Evolutionary conservation across 129 eudicot genomes (phyloP).

Genomic region (Chrysanthemum makinoi): DNA sequence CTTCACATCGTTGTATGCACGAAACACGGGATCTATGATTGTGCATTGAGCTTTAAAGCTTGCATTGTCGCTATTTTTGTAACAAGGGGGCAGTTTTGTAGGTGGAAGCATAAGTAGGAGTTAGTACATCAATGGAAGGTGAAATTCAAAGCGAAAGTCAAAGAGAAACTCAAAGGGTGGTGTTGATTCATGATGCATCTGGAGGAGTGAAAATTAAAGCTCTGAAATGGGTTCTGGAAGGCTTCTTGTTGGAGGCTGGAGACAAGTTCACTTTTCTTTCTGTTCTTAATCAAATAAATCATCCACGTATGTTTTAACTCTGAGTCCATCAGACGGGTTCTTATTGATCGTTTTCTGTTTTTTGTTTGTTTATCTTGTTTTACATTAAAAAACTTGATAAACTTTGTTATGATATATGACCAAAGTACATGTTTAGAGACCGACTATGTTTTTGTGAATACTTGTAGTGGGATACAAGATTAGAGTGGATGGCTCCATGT

Average conservation of each 20-base stretch:
- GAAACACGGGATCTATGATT: constrained; percentile 10
- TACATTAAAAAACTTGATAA: neutral
- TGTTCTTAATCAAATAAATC: constrained; percentile 35
- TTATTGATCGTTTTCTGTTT: neutral
- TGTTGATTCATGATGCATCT: constrained; percentile 46
- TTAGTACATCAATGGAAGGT: constrained; percentile 28
- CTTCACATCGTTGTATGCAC: neutral
- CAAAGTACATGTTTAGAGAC: neutral
- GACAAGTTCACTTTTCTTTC: constrained; percentile 37
- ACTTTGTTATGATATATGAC: neutral
- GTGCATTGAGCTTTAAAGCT: constrained; percentile 14
- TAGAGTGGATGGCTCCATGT: constrained; percentile 42
- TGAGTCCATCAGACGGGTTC: neutral
- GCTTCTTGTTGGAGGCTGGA: constrained; percentile 40
- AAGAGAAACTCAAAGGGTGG: constrained; percentile 41
- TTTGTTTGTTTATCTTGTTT: neutral
- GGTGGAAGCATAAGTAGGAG: neutral
- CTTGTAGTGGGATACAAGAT: constrained; percentile 49
- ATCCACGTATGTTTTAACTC: constrained; percentile 27
- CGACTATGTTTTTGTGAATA: neutral
- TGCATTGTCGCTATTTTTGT: neutral
- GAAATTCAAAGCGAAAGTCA: constrained; percentile 32
- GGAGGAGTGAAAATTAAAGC: constrained; percentile 27
- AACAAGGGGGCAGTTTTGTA: neutral
- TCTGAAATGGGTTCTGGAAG: constrained; percentile 38